Base-by-base conservation (phyloP, 208 protist genomes). In the Novymonas esmeraldas region DNA sequence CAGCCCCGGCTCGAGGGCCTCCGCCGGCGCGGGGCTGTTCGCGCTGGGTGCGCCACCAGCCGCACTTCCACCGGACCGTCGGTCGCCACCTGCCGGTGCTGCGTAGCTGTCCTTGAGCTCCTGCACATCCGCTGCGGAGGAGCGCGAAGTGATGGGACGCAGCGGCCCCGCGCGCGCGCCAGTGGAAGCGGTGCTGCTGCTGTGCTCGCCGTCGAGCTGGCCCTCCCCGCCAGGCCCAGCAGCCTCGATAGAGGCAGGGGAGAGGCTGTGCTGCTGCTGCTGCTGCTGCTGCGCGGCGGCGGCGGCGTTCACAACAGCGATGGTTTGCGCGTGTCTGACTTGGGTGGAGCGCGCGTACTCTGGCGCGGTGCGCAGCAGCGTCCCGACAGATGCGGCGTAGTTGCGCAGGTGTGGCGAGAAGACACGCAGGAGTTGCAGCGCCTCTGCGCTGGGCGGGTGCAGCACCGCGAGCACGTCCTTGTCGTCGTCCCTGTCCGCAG, bases 331-430 rank as follows among this genome's bases (percentile, higher is more conserved):
- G 57, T 76, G 70, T 33, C 64, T 61, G 22, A 45, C 48, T 48
- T 76, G 61, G 36, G 62, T 70, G 20, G 62, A 64, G 38, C 62
- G 60, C 20, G 70, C 70, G 56, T 76, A 76, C 26, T 76, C 64
- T 0, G 75, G 69, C 4, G 69, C 75, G 3, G 46, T 26, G 18
- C 45, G 58, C 10, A 68, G 42, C 1, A 80, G 51, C 34, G 54
- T 44, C 59, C 4, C 38, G 44, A 80, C 42, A 24, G 63, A 68
- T 2, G 16, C 52, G 16, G 56, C 57, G 75, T 80, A 80, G 42
- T 73, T 76, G 22, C 69, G 75, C 51, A 80, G 64, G 16, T 66
- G 66, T n/a, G 75, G 75, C 45, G 63, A 75, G 45, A 80, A 70
- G 33, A 41, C 72, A 22, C 49, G 69, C 44, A 80, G 50, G 20